Evolutionary conservation across 108 stramenopile genomes (phyloP).

Genomic region (Stephanodiscus minutulus): DNA sequence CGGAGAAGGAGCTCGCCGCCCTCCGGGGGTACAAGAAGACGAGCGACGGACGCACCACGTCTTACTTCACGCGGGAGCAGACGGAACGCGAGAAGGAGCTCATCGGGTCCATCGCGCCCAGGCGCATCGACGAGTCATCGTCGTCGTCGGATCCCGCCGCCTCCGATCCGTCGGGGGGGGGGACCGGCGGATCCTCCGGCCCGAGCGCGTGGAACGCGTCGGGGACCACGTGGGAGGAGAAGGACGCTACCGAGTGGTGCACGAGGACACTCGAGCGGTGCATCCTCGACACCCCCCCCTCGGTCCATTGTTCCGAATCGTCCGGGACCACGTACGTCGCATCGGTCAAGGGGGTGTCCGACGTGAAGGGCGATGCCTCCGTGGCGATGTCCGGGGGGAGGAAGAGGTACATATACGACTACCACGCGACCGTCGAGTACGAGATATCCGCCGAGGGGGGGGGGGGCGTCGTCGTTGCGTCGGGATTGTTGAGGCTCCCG

Average conservation of each 20-base stretch:
- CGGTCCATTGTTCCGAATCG: conserved; percentile 16
- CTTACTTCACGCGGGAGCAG: conserved; percentile 93
- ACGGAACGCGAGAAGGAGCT: conserved; percentile 84
- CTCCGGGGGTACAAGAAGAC: conserved; percentile 95
- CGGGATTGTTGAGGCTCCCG: conserved; percentile 68
- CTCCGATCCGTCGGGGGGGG: neutral
- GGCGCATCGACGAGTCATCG: conserved; percentile 58
- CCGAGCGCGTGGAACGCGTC: conserved; percentile 88
- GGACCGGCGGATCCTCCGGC: too few relatives aligned
- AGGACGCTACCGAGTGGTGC: conserved; percentile 85
- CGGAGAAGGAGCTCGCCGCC: conserved; percentile 65
- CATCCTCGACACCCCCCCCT: conserved; percentile 50
- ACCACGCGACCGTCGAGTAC: conserved; percentile 64
- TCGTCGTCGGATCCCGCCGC: neutral
- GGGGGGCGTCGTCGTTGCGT: conserved; percentile 63
- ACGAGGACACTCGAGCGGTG: conserved; percentile 48
- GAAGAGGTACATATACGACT: conserved; percentile 95
- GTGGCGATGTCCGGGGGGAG: conserved; percentile 91
- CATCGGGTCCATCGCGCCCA: conserved; percentile 91
- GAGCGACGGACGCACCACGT: conserved; percentile 91
- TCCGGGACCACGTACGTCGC: conserved; percentile 25
- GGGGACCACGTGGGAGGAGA: conserved; percentile 95
- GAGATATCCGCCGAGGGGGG: conserved; percentile 61
- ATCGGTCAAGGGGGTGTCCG: conserved; percentile 58
- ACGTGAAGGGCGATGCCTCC: conserved; percentile 91